These are phyloP conservation scores for Exophiala sp. DNA, from an alignment of 2,329 filamentous ascomycete species.

Conservation along the genomic window DNA sequence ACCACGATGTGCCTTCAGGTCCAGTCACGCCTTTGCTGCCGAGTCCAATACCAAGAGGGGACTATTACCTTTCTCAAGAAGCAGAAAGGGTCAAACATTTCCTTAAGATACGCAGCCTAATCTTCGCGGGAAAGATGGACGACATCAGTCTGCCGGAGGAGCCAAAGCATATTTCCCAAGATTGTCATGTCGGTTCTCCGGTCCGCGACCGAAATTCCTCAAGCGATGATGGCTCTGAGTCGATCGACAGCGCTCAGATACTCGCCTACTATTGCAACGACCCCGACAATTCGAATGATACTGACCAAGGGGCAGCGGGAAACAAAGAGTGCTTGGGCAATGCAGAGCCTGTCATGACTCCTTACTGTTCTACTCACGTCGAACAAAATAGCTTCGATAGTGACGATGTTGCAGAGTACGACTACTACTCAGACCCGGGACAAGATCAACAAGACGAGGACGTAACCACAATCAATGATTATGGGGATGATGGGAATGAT, in stretches of 20 bases:
- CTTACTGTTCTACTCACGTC: no score
- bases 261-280: slow-evolving; percentile 24
- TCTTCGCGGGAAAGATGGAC: not conserved
- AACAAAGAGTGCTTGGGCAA: no score
- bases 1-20: slow-evolving; percentile 4
- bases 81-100: not conserved
- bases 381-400: not conserved
- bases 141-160: no score
- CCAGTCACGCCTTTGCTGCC: slow-evolving; percentile 16
- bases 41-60: slow-evolving; percentile 12
- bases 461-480: no score
- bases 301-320: no score
- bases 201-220: no score
- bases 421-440: not conserved
- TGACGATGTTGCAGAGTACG: not conserved
- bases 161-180: no score
- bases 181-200: no score
- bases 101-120: not conserved
- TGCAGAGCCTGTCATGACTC: no score
- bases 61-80: not conserved
- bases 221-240: slow-evolving; percentile 10
- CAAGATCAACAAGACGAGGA: not conserved
- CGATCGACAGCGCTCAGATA: slow-evolving; percentile 21
- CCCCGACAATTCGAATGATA: not conserved
- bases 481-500: not conserved